These are phyloP conservation scores for Apophysomyces trapeziformis DNA, from an alignment of 371 early-diverging fungal genomes.

Conservation along the genomic window DNA sequence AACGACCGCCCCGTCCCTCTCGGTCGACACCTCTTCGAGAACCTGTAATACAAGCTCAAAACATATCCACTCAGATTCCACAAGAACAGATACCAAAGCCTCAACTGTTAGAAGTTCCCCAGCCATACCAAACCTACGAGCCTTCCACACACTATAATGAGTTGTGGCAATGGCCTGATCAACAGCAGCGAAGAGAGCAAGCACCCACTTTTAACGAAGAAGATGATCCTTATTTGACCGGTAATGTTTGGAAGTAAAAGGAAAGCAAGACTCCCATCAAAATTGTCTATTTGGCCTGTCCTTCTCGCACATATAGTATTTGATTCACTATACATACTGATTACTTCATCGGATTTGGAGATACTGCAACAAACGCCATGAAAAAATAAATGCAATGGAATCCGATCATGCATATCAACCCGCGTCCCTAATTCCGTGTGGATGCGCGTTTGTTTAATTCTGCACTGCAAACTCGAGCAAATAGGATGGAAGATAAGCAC, in stretches of 20 bases:
- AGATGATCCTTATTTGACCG: constrained; percentile 23
- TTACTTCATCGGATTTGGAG: no score
- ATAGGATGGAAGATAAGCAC: no score
- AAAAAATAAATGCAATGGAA: no score
- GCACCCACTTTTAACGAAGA: constrained; percentile 16
- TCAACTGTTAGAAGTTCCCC: neutral
- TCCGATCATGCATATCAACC: no score
- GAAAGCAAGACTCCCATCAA: no score
- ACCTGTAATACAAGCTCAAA: neutral
- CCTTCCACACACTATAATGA: constrained; percentile 7
- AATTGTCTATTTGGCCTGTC: no score
- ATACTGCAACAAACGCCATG: no score
- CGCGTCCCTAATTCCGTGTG: no score
- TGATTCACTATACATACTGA: neutral
- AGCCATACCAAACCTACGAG: neutral
- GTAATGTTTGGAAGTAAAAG: constrained; percentile 27
- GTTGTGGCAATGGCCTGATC: constrained; percentile 11
- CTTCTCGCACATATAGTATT: neutral
- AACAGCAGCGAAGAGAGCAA: constrained; percentile 8
- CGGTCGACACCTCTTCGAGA: constrained; percentile 2
- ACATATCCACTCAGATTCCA: neutral
- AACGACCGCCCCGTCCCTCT: constrained; percentile 9
- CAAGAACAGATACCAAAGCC: constrained; percentile 7
- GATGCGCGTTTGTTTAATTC: no score
- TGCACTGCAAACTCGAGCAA: no score